phyloP scores from a whole-genome alignment of 805 yeast genomes.

The Pichia phayaonensis region DNA sequence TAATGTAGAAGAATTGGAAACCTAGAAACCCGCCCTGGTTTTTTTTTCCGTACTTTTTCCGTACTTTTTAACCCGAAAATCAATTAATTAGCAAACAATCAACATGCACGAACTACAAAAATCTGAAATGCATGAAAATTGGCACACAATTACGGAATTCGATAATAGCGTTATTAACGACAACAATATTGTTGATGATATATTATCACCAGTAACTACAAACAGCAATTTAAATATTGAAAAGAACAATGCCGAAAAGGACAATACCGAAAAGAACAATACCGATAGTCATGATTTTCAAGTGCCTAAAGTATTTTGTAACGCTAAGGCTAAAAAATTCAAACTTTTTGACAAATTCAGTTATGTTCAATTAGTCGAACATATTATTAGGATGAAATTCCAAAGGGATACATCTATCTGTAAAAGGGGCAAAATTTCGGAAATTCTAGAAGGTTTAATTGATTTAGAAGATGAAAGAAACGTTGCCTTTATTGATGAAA shows the following conservation, averaged over 20 bases:
- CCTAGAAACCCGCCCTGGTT: no score
- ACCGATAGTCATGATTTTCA: not conserved
- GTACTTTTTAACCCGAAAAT: no score
- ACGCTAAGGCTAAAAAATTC: not conserved
- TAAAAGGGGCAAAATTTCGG: conserved; percentile 1
- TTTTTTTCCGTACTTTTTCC: no score
- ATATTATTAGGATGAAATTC: not conserved
- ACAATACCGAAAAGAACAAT: no score
- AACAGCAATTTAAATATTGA: not conserved
- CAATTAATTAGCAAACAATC: no score
- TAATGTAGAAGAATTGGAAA: no score
- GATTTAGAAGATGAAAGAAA: not conserved
- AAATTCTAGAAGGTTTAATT: not conserved
- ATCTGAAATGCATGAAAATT: no score
- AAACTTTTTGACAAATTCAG: conserved; percentile 2
- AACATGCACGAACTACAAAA: no score
- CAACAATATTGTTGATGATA: no score
- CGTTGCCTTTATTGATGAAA: not conserved
- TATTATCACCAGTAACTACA: not conserved
- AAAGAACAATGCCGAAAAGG: not conserved
- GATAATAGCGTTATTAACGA: no score
- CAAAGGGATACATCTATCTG: not conserved
- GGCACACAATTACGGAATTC: no score
- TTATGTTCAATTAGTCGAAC: conserved; percentile 1
- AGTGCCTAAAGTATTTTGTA: conserved; percentile 1